Evolutionary conservation across 257 asterid genomes (phyloP).

Genomic region (Ballota nigra): DNA sequence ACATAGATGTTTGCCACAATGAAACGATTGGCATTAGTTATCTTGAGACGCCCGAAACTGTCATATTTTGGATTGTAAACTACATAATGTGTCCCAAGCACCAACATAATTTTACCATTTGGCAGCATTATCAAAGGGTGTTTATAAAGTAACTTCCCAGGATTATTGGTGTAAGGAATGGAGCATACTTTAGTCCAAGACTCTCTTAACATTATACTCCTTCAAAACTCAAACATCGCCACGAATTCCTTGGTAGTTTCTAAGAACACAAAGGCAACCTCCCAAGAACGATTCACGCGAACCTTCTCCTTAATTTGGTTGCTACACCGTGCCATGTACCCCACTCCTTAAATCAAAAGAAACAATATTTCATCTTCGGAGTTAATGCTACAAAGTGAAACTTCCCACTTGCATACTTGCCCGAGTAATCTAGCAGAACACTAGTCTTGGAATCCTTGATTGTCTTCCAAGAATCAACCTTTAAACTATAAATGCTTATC

Average conservation of each 20-base stretch:
- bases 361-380: constrained; percentile 31
- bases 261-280: constrained; percentile 34
- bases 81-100: constrained; percentile 10
- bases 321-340: constrained; percentile 35
- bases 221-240: constrained; percentile 51
- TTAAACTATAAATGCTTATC: constrained; percentile 40
- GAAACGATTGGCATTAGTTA: constrained; percentile 1
- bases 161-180: constrained; percentile 27
- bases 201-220: constrained; percentile 41
- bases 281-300: constrained; percentile 21
- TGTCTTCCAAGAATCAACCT: constrained; percentile 44
- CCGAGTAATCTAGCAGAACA: constrained; percentile 23
- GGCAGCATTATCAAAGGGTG: too few species aligned
- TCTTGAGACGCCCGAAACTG: constrained; percentile 21
- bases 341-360: constrained; percentile 42
- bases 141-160: not conserved
- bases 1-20: constrained; percentile 35
- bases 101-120: constrained; percentile 14
- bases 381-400: constrained; percentile 25
- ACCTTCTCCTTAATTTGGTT: constrained; percentile 35
- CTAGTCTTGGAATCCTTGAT: constrained; percentile 34
- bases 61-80: constrained; percentile 33
- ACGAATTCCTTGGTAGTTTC: not conserved
- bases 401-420: constrained; percentile 39
- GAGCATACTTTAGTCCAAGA: constrained; percentile 43